Evolutionary conservation across 2,329 filamentous ascomycete genomes (phyloP), one percentile per base, ranked within the genome.

Genomic region (Zasmidium angulare): DNA sequence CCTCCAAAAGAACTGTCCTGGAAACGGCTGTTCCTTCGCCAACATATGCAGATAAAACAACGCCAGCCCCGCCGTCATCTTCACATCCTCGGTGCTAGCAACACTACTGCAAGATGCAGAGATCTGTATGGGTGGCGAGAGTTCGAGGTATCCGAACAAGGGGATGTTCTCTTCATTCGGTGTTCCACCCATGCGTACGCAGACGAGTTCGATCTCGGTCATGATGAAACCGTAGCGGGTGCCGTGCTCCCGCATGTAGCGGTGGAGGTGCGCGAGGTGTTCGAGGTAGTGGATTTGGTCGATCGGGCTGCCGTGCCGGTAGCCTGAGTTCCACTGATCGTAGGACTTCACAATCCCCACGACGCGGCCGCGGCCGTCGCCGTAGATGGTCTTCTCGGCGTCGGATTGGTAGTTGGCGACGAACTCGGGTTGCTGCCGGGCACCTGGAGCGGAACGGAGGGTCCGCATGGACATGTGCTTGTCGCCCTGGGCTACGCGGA

Each of bases 191-290:
- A 89, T 90, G 69, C 93, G 90, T 0, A 96, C 91, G 68, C 95
- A 87, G 43, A 97, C 88, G 9, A 97, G 86, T 78, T 98, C 93
- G 68, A 96, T 96, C 77, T 97, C 93, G 1, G 91, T 97, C 71
- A 97, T 86, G 75, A 98, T 93, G 81, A 96, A 98, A 56, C 93
- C 93, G 75, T 97, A 98, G 60, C 93, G 88, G 73, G 91, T 96
- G 66, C 88, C 87, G 77, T 96, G 90, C 77, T 96, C 91, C 74
- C 93, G 91, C 91, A 97, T 96, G 71, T 88, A 87, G 72, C 90
- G 86, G 76, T 98, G 93, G 48, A 97, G 81, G 68, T 96, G 91
- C 0, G 92, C 84, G 3, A 98, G 85, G 1, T 91, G 91, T 53
- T 89, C 88, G 20, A 97, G 87, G 78, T 97, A 97, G 76, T 93